Conservation (phyloP, 495 filamentous ascomycete genomes). For the Penicillium ochrochloron region DNA sequence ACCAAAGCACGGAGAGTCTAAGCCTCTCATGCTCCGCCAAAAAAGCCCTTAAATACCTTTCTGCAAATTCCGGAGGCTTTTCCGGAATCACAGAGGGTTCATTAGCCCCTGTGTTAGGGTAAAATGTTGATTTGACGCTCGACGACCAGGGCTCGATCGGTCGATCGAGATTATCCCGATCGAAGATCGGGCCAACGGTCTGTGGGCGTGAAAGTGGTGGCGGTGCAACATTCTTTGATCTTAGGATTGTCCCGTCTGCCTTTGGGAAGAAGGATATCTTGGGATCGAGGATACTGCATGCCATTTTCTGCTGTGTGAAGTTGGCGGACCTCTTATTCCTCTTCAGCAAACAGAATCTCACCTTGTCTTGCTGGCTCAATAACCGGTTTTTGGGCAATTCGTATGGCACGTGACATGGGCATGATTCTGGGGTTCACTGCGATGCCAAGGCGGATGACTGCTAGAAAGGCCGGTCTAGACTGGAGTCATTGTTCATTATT, state of each 20-base stretch:
- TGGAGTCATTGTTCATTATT: no score
- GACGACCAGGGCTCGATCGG: constrained; percentile 18
- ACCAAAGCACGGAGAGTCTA: constrained; percentile 25
- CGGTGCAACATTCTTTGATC: constrained; percentile 7
- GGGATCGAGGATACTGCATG: neutral
- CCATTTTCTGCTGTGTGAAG: neutral
- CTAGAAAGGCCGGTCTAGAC: neutral
- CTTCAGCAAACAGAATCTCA: neutral
- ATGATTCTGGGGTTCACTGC: neutral
- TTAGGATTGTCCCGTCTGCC: constrained; percentile 20
- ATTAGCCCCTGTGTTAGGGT: constrained; percentile 10
- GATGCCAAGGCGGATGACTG: neutral
- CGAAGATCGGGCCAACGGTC: constrained; percentile 20
- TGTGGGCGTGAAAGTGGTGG: constrained; percentile 16
- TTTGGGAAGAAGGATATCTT: constrained; percentile 19
- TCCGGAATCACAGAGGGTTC: neutral
- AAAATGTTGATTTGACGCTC: constrained; percentile 10
- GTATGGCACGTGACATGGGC: neutral
- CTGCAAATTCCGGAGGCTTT: constrained; percentile 8
- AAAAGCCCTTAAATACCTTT: constrained; percentile 18
- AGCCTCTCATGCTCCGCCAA: constrained; percentile 25
- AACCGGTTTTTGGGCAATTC: neutral
- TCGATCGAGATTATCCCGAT: constrained; percentile 20
- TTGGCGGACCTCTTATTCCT: neutral
- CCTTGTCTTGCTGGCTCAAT: neutral